phyloP scores from a whole-genome alignment of 2,329 filamentous ascomycete genomes.

The Fusarium sublunatum region DNA sequence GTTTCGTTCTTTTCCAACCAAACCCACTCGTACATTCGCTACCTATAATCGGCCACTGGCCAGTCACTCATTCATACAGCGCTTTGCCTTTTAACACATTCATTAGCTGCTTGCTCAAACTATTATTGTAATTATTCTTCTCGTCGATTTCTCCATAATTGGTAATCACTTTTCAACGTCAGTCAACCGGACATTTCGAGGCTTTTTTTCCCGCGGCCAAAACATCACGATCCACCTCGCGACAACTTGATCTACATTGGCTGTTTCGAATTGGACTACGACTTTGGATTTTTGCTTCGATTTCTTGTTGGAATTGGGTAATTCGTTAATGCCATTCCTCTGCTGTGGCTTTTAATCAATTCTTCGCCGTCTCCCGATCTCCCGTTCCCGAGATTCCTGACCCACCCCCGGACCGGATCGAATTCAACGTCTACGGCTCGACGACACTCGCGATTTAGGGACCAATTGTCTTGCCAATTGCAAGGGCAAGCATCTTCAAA shows the following conservation, averaged over 20 bases:
- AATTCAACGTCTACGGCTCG: slow-evolving; percentile 13
- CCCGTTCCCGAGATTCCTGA: slow-evolving; percentile 28
- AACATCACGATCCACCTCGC: slow-evolving; percentile 36
- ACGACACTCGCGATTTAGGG: slow-evolving; percentile 12
- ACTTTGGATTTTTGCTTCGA: slow-evolving; percentile 10
- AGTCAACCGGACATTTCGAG: slow-evolving; percentile 20
- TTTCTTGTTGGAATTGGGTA: slow-evolving; percentile 15
- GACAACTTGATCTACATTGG: slow-evolving; percentile 29
- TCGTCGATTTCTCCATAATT: slow-evolving; percentile 28
- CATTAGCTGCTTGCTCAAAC: slow-evolving; percentile 31
- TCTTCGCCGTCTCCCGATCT: slow-evolving; percentile 19
- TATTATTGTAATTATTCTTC: slow-evolving; percentile 28
- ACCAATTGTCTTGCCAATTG: slow-evolving; percentile 27
- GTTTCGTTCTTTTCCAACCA: slow-evolving; percentile 39
- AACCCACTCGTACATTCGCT: slow-evolving; percentile 39
- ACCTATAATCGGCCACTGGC: slow-evolving; percentile 46
- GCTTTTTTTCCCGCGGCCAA: slow-evolving; percentile 22
- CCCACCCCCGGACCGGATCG: slow-evolving; percentile 34
- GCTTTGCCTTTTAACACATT: slow-evolving; percentile 39
- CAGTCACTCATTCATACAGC: slow-evolving; percentile 43
- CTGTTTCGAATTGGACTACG: slow-evolving; percentile 27
- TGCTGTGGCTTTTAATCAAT: slow-evolving; percentile 31
- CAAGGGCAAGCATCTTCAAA: slow-evolving; percentile 13
- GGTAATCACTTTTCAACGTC: slow-evolving; percentile 23
- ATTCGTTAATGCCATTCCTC: slow-evolving; percentile 29